Evolutionary conservation across 345 rosid species (phyloP), one percentile per base, ranked within the genome.

Genomic region (Hibiscus syriacus): DNA sequence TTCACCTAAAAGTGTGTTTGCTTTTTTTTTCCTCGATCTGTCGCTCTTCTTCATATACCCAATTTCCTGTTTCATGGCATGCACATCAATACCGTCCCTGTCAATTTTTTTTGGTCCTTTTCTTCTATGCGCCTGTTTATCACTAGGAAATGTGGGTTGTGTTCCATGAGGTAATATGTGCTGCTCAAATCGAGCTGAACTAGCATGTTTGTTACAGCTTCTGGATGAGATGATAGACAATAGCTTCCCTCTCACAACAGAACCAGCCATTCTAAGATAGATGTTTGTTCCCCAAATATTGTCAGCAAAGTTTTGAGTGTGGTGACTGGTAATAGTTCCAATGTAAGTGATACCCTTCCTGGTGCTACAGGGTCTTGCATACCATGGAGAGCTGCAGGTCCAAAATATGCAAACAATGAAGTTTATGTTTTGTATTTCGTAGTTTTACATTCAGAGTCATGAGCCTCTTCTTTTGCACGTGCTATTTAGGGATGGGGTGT

Each of bases 201-300:
- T 17, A 19, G 30, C 34, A 54, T 32, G 11, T 46, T 66, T 72
- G 34, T 74, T 83, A 84, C 89, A 90, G 97, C 93, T 90, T 68
- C 72, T 90, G 78, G 98, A 94, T 76, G 98, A 94, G 90, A 94
- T 94, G 99, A 91, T 94, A 74, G 96, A 89, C 75, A 94, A 94
- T 73, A 96, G 98, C 70, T 91, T 86, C 81, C 98, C 99, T 34
- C 90, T 94, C 68, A 89, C 97, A 30, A 91, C 97, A 57, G 99
- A 94, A 80, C 91, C 88, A 25, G 89, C 85, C 73, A 87, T 91
- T 70, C 76, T 94, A 14, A 86, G 89, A 54, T 96, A 91, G 85
- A 91, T 94, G 97, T 91, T 94, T 68, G 89, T 95, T 72, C 95
- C 92, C 96, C 97, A 5, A 89, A 83, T 77, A 77, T 94, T 29